Evolutionary conservation across 768 basidiomycete species (phyloP).

Genomic region (Tricholoma matsutake): DNA sequence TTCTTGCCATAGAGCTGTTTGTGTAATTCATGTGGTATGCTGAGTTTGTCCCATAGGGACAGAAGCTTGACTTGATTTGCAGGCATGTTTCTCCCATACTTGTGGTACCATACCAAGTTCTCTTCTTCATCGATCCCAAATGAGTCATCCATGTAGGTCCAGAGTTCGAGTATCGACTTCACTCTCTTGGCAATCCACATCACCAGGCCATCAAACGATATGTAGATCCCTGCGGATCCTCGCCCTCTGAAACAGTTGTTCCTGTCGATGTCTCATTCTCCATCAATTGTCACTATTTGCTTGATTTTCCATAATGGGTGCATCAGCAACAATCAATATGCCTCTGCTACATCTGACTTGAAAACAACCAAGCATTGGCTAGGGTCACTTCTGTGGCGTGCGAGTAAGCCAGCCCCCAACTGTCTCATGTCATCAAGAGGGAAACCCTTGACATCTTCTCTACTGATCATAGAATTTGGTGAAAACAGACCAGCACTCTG

Average conservation of each 20-base stretch:
- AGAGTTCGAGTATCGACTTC: background rate
- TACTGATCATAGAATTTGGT: background rate
- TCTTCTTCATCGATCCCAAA: slow-evolving; percentile 18
- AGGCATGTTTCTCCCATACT: slow-evolving; percentile 32
- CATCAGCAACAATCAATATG: no score
- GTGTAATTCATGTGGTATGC: background rate
- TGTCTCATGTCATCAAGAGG: background rate
- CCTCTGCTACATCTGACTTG: no score
- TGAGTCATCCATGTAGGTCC: background rate
- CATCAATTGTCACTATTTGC: background rate
- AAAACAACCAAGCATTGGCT: slow-evolving; percentile 15
- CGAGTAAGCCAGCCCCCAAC: background rate
- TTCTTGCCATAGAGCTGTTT: background rate
- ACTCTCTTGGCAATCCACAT: background rate
- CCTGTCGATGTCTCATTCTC: slow-evolving; percentile 27
- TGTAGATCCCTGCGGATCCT: slow-evolving; percentile 22
- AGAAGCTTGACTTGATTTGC: background rate
- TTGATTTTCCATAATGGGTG: no score
- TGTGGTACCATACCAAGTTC: slow-evolving; percentile 23
- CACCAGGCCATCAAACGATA: slow-evolving; percentile 23
- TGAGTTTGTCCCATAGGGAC: slow-evolving; percentile 16
- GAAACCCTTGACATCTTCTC: background rate
- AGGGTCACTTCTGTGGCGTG: background rate
- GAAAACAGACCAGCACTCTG: background rate
- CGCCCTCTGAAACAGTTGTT: slow-evolving; percentile 11